A percentile compares a stretch with the other conserved stretches of the same genome.
Conservation (phyloP, 805 yeast genomes). For the Schwanniomyces pseudopolymorphus region DNA sequence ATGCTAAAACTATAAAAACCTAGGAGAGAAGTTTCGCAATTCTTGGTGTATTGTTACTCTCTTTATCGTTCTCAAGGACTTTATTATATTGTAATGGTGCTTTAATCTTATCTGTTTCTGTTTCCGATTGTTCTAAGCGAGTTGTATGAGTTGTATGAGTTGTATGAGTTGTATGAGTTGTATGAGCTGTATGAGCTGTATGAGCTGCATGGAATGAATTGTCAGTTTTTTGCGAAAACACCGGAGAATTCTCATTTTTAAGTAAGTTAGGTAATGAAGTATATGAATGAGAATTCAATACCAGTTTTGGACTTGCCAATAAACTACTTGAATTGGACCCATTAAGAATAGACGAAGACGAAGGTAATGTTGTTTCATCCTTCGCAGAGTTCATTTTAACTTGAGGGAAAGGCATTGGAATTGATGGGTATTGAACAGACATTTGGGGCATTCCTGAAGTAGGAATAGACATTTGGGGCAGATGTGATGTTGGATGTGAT, state of each 20-base stretch:
- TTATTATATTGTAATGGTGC: background rate
- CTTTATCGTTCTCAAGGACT: background rate
- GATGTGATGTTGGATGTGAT: conserved; percentile 1
- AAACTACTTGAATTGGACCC: background rate
- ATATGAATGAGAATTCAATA: background rate
- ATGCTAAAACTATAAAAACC: background rate
- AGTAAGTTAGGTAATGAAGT: conserved; percentile 1
- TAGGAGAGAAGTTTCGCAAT: background rate
- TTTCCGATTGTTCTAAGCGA: background rate
- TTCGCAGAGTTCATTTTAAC: background rate
- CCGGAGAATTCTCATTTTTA: conserved; percentile 1
- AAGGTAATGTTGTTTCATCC: background rate
- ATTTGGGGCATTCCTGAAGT: background rate
- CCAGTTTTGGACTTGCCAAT: conserved; percentile 2
- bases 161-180: too few species aligned
- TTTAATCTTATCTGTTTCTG: background rate
- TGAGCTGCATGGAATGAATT: too few species aligned
- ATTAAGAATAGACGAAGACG: background rate
- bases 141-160: background rate
- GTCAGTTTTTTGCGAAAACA: background rate
- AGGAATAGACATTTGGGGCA: background rate
- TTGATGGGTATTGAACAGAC: background rate
- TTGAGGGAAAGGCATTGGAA: background rate
- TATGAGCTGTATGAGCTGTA: too few species aligned
- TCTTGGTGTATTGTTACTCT: background rate